Percentiles rank a stretch among this genome's conserved stretches.
These are phyloP conservation scores for Lepidium campestre DNA, from an alignment of 441 rosid species.

Conservation along the genomic window DNA sequence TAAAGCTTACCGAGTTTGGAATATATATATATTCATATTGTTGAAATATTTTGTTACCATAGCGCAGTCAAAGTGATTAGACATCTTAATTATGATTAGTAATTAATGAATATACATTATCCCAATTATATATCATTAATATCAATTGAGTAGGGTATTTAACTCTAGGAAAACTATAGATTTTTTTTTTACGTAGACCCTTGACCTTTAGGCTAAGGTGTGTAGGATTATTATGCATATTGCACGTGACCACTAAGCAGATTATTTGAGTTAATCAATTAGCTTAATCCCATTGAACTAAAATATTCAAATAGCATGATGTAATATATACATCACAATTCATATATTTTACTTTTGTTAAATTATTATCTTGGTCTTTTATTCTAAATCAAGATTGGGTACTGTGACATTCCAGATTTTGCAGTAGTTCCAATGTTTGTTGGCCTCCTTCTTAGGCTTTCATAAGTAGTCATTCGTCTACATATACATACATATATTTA, in stretches of 20 bases:
- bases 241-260: slow-evolving; percentile 46
- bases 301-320: slow-evolving; percentile 26
- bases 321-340: slow-evolving; percentile 37
- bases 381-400: slow-evolving; percentile 11
- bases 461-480: slow-evolving; percentile 12
- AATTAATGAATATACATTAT: neutral
- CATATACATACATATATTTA: neutral
- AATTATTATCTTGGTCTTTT: neutral
- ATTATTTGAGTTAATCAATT: slow-evolving; percentile 9
- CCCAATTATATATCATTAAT: neutral
- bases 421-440: slow-evolving; percentile 28
- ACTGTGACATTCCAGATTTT: slow-evolving; percentile 29
- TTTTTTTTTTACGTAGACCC: slow-evolving; percentile 16
- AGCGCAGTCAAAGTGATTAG: neutral
- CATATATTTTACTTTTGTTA: neutral
- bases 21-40: neutral
- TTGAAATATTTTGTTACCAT: neutral
- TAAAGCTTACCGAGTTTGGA: neutral
- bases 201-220: slow-evolving; percentile 25
- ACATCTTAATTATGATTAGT: slow-evolving; percentile 1
- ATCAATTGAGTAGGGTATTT: neutral
- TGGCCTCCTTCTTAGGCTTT: slow-evolving; percentile 18
- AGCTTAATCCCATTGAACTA: slow-evolving; percentile 10
- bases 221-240: slow-evolving; percentile 24
- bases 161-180: neutral